Evolutionary conservation across 345 rosid genomes (phyloP), one percentile per base, ranked within the genome.

Genomic region (Aegle marmelos): DNA sequence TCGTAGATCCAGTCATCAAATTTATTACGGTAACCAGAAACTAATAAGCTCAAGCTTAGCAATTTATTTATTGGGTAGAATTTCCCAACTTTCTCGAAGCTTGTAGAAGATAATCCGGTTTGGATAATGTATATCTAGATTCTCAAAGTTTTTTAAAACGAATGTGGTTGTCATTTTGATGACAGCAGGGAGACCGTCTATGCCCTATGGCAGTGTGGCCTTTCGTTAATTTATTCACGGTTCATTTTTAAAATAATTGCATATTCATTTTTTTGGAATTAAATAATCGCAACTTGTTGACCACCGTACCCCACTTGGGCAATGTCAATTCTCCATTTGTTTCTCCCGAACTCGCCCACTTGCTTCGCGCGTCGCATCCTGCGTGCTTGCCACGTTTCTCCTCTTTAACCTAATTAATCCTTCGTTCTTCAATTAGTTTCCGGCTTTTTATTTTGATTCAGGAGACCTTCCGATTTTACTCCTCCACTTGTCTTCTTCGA

Each of bases 211-310:
- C 17, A 45, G 50, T 3, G 4, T 45, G 76, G 50, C 7, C 13
- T 2, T 59, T 25, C 5, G 36, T 14, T 0, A 2, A 1, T 19
- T 65, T 65, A 4, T 30, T 1, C 6, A 6, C 22, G 66, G 30
- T 61, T 30, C 6, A 28, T 61, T 61, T 25, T 13, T 30, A 41
- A 19, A 69, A 69, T 48, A 69, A 45, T 67, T 6, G n/a, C 21
- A 37, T 39, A 7, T 21, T 9, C 17, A 4, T 70, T 48, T 48
- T 48, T 33, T 4, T 54, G 24, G 45, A 71, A 54, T 54, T 58
- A 73, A 58, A 73, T 73, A 58, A 9, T 73, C 33, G 62, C 75
- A 71, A 54, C 63, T 71, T 54, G 33, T 22, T 10, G 22, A 17
- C 59, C 37, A 30, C 7, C 17, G 66, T 13, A 58, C 76, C 76